Base-by-base conservation (phyloP, 441 rosid species). In the Euphorbia schlechtendalii region DNA sequence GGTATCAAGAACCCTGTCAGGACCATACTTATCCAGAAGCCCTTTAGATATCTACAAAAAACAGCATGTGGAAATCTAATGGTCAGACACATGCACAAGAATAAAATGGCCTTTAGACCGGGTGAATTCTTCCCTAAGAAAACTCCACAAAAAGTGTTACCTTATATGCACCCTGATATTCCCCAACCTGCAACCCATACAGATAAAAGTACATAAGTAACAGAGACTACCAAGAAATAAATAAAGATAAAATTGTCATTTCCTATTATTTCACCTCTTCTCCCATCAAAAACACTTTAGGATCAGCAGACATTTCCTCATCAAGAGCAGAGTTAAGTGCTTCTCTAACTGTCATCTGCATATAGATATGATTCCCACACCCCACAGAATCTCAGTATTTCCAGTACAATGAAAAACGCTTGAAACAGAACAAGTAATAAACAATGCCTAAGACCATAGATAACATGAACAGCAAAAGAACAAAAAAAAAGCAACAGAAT, bases 111-210 rank as follows among this genome's bases (percentile, higher is more conserved):
- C 3, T 7, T 36, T 49, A 6, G 57, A 54, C 17, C 59, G 51
- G 32, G 56, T 28, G 48, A 58, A 61, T 17, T 51, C 30, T 28
- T 43, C 25, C 43, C 28, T n/a, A 18, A 2, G 18, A 40, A 61
- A 25, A 61, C 27, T 22, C 28, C 45, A 49, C 52, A 69, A 21
- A 59, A 61, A 59, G 55, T 34, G 82, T 80, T 66, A 93, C 98
- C 98, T 93, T 93, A 81, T 93, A 93, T 34, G 97, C 97, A 69
- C 97, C 98, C 69, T 90, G 92, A 74, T 90, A 92, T 80, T 92
- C 97, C 52, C 97, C 98, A 71, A 93, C 98, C 97, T 93, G 83
- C 72, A 78, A 2, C 63, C 15, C 14, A 69, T 22, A 40, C 49
- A 64, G 75, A 24, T 62, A 28, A 65, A 30, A 12, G 49, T 25